phyloP scores from a whole-genome alignment of 2,329 filamentous ascomycete species.

The Aspergillus japonicus region DNA sequence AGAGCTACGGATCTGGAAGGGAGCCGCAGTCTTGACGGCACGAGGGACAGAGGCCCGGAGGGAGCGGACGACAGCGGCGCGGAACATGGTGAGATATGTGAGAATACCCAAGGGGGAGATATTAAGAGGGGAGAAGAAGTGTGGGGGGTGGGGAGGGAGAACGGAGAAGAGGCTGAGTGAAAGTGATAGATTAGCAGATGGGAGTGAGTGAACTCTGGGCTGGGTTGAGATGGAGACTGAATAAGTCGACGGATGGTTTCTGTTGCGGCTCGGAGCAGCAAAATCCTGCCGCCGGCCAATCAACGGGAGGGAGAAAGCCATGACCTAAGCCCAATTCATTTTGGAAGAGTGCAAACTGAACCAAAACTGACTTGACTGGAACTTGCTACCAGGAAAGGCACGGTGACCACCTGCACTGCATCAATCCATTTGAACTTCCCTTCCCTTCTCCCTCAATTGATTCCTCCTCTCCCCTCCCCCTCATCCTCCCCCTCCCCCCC shows the following conservation, averaged over 20 bases:
- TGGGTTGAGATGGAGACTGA: constrained; percentile 17
- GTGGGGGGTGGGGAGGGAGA: constrained; percentile 12
- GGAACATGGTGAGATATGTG: constrained; percentile 72
- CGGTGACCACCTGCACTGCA: constrained; percentile 18
- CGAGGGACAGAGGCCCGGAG: constrained; percentile 58
- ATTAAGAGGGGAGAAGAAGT: background rate
- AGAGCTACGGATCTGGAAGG: constrained; percentile 59
- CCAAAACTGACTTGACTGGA: constrained; percentile 21
- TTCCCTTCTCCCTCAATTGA: constrained; percentile 15
- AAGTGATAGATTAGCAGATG: background rate
- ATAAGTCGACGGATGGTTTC: constrained; percentile 22
- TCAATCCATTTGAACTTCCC: constrained; percentile 19
- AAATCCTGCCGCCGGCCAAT: constrained; percentile 41
- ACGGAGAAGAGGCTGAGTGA: background rate
- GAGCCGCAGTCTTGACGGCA: constrained; percentile 56
- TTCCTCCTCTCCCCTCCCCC: constrained; percentile 14
- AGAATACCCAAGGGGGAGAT: constrained; percentile 1
- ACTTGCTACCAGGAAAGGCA: constrained; percentile 14
- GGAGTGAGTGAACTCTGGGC: constrained; percentile 5
- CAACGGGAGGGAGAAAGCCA: constrained; percentile 37
- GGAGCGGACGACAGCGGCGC: constrained; percentile 78
- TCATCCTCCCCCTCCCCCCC: no score
- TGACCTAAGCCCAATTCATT: constrained; percentile 37
- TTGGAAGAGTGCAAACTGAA: background rate
- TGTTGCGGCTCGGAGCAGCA: constrained; percentile 34